Evolutionary conservation across 345 rosid genomes (phyloP).

Genomic region (Rhodamnia argentea): DNA sequence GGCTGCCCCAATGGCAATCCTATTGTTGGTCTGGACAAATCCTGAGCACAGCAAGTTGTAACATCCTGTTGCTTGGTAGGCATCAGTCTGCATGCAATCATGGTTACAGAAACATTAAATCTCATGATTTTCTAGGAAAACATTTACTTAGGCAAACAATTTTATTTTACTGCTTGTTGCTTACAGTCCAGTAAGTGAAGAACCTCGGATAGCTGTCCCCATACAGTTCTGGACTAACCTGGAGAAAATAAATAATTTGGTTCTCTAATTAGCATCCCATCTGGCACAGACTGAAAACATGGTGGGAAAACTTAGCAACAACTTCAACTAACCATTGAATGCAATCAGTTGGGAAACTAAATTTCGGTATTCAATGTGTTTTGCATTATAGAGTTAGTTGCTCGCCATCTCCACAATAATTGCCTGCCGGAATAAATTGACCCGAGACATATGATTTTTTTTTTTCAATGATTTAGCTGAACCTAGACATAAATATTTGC

Average conservation of each 20-base stretch:
- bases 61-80: constrained; percentile 96
- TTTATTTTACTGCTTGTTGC: not conserved
- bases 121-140: not conserved
- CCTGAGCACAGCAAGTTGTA: constrained; percentile 95
- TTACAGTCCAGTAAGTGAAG: constrained; percentile 98
- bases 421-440: not conserved
- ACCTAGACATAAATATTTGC: not conserved
- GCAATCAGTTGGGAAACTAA: not conserved
- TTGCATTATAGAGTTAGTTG: not conserved
- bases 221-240: constrained; percentile 95
- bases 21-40: constrained; percentile 77
- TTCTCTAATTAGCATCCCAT: not conserved
- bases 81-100: constrained; percentile 46
- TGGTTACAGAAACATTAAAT: not conserved
- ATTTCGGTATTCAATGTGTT: not conserved
- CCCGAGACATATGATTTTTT: not conserved
- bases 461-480: not conserved
- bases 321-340: not conserved
- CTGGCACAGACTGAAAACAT: not conserved
- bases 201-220: constrained; percentile 96
- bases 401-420: not conserved
- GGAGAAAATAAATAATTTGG: constrained; percentile 4
- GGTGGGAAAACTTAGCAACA: not conserved
- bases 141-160: not conserved
- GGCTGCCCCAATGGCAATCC: constrained; percentile 92